A percentile compares a stretch with the other conserved stretches of the same genome.
Conservation (phyloP, 2,329 filamentous ascomycete genomes). For the Beauveria australis region DNA sequence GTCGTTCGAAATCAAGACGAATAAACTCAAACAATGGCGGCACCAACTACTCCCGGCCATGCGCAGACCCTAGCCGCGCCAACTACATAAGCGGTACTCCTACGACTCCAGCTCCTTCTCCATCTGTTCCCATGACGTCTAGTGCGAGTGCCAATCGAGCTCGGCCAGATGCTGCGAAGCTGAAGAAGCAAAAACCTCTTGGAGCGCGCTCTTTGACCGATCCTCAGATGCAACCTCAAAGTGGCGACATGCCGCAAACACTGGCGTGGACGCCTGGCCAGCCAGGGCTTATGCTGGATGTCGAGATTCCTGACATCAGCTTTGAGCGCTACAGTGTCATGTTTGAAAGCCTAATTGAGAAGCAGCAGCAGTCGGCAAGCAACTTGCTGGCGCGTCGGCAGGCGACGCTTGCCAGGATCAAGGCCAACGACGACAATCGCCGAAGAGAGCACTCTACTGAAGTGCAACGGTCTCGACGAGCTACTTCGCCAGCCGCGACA, state of each 20-base stretch:
- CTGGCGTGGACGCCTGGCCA: background rate
- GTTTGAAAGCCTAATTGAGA: slow-evolving; percentile 68
- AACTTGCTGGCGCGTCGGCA: slow-evolving; percentile 48
- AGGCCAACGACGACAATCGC: slow-evolving; percentile 39
- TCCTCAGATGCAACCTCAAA: background rate
- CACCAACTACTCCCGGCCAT: background rate
- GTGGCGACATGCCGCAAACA: background rate
- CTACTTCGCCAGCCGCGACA: slow-evolving; percentile 35
- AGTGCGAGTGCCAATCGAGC: background rate
- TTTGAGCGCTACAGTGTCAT: slow-evolving; percentile 92
- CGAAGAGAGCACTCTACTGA: slow-evolving; percentile 28
- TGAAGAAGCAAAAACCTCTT: background rate
- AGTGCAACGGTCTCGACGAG: slow-evolving; percentile 29
- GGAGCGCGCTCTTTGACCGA: background rate
- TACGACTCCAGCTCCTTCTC: background rate
- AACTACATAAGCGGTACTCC: background rate
- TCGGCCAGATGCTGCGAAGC: background rate
- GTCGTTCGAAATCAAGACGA: slow-evolving; percentile 7
- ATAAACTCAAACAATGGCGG: background rate
- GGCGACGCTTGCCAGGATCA: slow-evolving; percentile 50
- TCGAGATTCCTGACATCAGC: slow-evolving; percentile 71
- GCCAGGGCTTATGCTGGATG: slow-evolving; percentile 45
- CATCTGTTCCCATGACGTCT: background rate
- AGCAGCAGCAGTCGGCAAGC: slow-evolving; percentile 20
- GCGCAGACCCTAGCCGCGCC: background rate